phyloP scores from a whole-genome alignment of 2,329 filamentous ascomycete genomes.

The Arachnomyces sp. region DNA sequence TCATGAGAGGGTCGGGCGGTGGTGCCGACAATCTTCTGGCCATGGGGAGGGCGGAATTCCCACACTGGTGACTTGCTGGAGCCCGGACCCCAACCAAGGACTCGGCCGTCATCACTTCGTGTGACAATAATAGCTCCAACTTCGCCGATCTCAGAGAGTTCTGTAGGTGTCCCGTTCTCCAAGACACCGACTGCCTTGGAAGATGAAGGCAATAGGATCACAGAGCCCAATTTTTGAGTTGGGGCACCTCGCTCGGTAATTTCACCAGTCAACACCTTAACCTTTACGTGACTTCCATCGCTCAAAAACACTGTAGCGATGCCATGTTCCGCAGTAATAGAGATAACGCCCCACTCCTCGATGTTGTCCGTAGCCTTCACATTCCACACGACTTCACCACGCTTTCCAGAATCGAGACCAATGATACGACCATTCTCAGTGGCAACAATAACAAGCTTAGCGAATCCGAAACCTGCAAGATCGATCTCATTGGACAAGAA shows the following conservation, averaged over 20 bases:
- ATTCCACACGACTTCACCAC: constrained; percentile 70
- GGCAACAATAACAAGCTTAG: constrained; percentile 72
- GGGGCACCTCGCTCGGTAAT: constrained; percentile 26
- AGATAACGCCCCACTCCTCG: constrained; percentile 58
- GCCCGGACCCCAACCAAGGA: constrained; percentile 36
- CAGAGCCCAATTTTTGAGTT: constrained; percentile 21
- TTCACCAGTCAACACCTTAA: constrained; percentile 38
- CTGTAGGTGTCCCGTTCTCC: constrained; percentile 27
- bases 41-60: constrained; percentile 60
- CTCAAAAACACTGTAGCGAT: constrained; percentile 51
- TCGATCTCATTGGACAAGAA: constrained; percentile 51
- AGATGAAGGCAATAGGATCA: constrained; percentile 17
- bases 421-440: constrained; percentile 72
- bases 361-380: constrained; percentile 53
- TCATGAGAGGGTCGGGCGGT: constrained; percentile 66
- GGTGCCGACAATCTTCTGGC: constrained; percentile 60
- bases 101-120: constrained; percentile 30
- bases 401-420: constrained; percentile 66
- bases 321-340: constrained; percentile 56
- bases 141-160: too few species aligned
- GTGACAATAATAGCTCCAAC: constrained; percentile 28
- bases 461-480: constrained; percentile 66
- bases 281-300: constrained; percentile 53
- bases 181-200: constrained; percentile 21
- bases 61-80: constrained; percentile 48